These are phyloP conservation scores for Saccharum spontaneum DNA, from an alignment of 176 grass and related monocot genomes.

Conservation along the genomic window DNA sequence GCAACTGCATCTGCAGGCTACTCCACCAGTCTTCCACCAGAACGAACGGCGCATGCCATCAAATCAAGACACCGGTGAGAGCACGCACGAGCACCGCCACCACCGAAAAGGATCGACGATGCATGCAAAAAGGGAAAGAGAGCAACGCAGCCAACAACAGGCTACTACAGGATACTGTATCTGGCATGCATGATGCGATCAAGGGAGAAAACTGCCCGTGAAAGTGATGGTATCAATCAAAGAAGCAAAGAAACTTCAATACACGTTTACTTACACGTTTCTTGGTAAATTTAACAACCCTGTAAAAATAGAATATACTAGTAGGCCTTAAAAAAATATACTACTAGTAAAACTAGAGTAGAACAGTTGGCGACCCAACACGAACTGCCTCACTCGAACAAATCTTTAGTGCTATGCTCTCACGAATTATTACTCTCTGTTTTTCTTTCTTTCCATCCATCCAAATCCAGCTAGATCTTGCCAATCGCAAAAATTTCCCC, in stretches of 20 bases:
- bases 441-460: not conserved
- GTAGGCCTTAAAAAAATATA: not conserved
- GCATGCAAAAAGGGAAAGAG: not conserved
- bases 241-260: not conserved
- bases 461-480: conserved; percentile 38
- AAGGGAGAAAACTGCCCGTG: not conserved
- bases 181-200: not conserved
- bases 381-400: conserved; percentile 22
- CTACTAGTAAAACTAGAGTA: not conserved
- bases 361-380: conserved; percentile 26
- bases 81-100: not conserved
- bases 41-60: conserved; percentile 27
- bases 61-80: conserved; percentile 14
- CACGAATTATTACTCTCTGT: conserved; percentile 37
- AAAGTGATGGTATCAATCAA: not conserved
- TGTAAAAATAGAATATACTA: conserved; percentile 16
- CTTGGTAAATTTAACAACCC: conserved; percentile 27
- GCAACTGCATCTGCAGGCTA: not conserved
- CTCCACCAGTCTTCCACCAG: not conserved
- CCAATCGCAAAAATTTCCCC: conserved; percentile 19
- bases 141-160: not conserved
- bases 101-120: not conserved
- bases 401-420: conserved; percentile 8
- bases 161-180: not conserved
- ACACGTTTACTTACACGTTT: conserved; percentile 36